Percentiles rank a stretch among this genome's conserved stretches.
These are phyloP conservation scores for Backusella westeae DNA, from an alignment of 192 early-diverging fungal genomes.

Conservation along the genomic window DNA sequence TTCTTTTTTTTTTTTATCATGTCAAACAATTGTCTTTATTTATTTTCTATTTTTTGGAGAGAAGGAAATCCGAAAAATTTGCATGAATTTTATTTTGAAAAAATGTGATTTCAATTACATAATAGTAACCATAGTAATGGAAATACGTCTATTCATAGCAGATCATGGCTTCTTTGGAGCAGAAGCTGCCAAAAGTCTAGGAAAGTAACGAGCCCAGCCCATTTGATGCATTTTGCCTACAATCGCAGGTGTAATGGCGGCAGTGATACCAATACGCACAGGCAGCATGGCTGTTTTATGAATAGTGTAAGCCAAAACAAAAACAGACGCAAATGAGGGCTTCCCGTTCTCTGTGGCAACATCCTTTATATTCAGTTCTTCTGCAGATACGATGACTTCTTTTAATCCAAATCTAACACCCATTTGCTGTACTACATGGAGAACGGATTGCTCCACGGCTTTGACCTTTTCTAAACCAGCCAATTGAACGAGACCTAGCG, in stretches of 20 bases:
- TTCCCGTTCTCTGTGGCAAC: background rate
- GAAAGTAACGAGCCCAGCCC: conserved; percentile 41
- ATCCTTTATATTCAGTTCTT: background rate
- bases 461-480: conserved; percentile 53
- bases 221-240: conserved; percentile 46
- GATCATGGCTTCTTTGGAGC: background rate
- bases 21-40: too few species aligned
- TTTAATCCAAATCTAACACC: background rate
- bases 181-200: conserved; percentile 11
- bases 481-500: conserved; percentile 44
- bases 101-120: background rate
- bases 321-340: conserved; percentile 45
- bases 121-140: background rate
- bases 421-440: conserved; percentile 19
- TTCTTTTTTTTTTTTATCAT: too few species aligned
- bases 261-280: conserved; percentile 48
- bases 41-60: too few species aligned
- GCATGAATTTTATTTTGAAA: background rate
- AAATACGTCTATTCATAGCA: background rate
- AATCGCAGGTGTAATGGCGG: conserved; percentile 47
- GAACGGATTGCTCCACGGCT: conserved; percentile 36
- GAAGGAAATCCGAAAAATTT: background rate
- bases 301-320: conserved; percentile 56
- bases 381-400: background rate
- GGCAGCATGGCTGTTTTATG: conserved; percentile 57